These are phyloP conservation scores for Candida dubliniensis DNA, from an alignment of 1,139 yeast species.

Conservation along the genomic window DNA sequence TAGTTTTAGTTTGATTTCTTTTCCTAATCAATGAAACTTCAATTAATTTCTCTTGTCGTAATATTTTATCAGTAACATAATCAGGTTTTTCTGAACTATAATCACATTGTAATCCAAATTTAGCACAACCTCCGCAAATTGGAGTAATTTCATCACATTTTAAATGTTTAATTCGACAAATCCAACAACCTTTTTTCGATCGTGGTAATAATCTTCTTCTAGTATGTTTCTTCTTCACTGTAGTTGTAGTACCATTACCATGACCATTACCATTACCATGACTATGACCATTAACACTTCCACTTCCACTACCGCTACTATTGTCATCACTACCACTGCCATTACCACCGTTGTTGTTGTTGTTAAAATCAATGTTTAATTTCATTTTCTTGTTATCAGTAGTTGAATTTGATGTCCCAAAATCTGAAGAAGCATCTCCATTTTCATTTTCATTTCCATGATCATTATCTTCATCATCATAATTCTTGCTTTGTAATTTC, in stretches of 20 bases:
- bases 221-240: slow-evolving; percentile 34
- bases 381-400: too few relatives aligned
- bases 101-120: slow-evolving; percentile 47
- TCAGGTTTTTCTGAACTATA: slow-evolving; percentile 43
- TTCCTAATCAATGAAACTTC: slow-evolving; percentile 35
- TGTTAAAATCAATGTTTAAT: too few relatives aligned
- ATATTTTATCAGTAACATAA: slow-evolving; percentile 40
- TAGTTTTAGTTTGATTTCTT: slow-evolving; percentile 21
- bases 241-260: not conserved
- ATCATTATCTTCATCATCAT: too few relatives aligned
- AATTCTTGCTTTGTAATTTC: too few relatives aligned
- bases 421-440: too few relatives aligned
- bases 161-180: slow-evolving; percentile 50
- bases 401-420: too few relatives aligned
- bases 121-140: slow-evolving; percentile 37
- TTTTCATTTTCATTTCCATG: too few relatives aligned
- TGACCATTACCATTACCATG: not conserved
- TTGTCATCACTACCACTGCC: not conserved
- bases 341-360: too few relatives aligned
- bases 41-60: slow-evolving; percentile 36
- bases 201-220: slow-evolving; percentile 45
- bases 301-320: not conserved
- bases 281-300: not conserved
- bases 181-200: slow-evolving; percentile 50
- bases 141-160: slow-evolving; percentile 49